phyloP scores from a whole-genome alignment of 2,329 filamentous ascomycete genomes.

The Apiospora kogelbergensis region DNA sequence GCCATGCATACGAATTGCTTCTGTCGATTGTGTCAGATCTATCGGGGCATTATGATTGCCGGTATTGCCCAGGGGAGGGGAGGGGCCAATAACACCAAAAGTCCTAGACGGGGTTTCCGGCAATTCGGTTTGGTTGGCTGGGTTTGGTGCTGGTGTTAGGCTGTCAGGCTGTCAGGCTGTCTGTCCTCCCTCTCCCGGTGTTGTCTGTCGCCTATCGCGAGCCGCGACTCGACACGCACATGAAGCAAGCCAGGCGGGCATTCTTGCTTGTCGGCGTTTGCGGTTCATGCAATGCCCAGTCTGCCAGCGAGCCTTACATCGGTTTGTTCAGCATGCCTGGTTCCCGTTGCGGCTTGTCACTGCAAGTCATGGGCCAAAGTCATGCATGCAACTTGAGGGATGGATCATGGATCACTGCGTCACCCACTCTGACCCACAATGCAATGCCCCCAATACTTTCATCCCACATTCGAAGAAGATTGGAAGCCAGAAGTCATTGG shows the following conservation, averaged over 20 bases:
- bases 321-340: background rate
- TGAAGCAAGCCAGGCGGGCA: background rate
- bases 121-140: background rate
- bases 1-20: background rate
- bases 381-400: background rate
- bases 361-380: background rate
- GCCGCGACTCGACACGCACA: too few relatives aligned
- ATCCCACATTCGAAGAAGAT: background rate
- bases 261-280: background rate
- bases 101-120: background rate
- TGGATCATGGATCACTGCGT: background rate
- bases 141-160: too few relatives aligned
- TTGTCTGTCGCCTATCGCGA: too few relatives aligned
- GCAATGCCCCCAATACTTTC: background rate
- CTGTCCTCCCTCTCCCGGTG: too few relatives aligned
- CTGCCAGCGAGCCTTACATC: background rate
- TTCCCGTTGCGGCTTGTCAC: background rate
- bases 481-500: background rate
- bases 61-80: background rate
- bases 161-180: too few relatives aligned
- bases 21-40: background rate
- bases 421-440: conserved; percentile 2
- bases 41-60: background rate
- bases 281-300: background rate
- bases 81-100: background rate